phyloP scores from a whole-genome alignment of 345 rosid species.

The Euclidium syriacum region DNA sequence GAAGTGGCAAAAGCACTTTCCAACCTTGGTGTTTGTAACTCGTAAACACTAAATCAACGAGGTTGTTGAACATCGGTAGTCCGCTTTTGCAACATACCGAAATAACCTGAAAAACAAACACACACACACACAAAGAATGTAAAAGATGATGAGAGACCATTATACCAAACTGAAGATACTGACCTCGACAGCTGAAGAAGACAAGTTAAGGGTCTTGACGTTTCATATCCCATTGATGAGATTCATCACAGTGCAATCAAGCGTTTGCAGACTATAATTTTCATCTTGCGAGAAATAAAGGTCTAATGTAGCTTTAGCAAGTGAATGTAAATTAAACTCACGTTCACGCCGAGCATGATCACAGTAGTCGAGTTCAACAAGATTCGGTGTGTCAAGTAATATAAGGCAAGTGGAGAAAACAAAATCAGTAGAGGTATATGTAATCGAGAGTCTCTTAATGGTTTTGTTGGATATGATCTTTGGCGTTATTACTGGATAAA shows the following conservation, averaged over 20 bases:
- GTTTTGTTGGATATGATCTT: too few species aligned
- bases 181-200: neutral
- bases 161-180: too few species aligned
- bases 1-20: neutral
- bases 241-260: neutral
- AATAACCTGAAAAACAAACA: slow-evolving; percentile 1
- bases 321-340: neutral
- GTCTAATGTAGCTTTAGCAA: neutral
- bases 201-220: neutral
- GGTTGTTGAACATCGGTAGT: neutral
- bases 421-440: too few species aligned
- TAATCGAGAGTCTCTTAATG: too few species aligned
- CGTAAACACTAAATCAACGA: neutral
- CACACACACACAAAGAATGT: too few species aligned
- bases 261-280: too few species aligned
- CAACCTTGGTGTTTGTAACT: neutral
- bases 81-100: neutral
- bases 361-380: too few species aligned
- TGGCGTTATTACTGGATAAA: too few species aligned
- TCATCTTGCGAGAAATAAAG: neutral
- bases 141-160: too few species aligned
- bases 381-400: too few species aligned
- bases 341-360: neutral
- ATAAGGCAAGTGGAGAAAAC: too few species aligned
- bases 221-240: neutral